Evolutionary conservation across 2,329 filamentous ascomycete species (phyloP).

Genomic region (Calonectria fujianensis): DNA sequence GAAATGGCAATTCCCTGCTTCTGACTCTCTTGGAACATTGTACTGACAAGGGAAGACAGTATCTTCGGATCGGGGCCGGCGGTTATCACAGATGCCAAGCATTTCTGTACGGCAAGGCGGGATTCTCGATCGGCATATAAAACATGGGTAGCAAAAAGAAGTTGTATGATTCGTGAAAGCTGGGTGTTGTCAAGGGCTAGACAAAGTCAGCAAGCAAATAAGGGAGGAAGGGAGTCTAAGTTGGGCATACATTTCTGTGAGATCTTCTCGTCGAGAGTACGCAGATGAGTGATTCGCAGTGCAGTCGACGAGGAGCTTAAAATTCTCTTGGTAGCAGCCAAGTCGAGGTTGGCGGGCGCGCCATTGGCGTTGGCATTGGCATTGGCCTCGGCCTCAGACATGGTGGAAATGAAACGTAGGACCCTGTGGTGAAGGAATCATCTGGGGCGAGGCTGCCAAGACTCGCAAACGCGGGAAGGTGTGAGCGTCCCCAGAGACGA

Average conservation of each 20-base stretch:
- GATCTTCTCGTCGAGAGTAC: constrained; percentile 74
- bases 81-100: constrained; percentile 81
- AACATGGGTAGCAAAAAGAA: constrained; percentile 91
- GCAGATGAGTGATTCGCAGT: constrained; percentile 72
- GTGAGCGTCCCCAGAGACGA: constrained; percentile 23
- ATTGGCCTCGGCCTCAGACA: constrained; percentile 64
- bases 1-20: constrained; percentile 86
- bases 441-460: constrained; percentile 60
- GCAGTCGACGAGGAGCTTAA: constrained; percentile 78
- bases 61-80: constrained; percentile 72
- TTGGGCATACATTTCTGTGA: constrained; percentile 69
- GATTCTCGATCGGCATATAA: constrained; percentile 91
- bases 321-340: constrained; percentile 68
- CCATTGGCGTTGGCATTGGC: constrained; percentile 70
- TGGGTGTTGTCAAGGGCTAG: constrained; percentile 69
- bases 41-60: constrained; percentile 79
- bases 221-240: constrained; percentile 26
- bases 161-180: constrained; percentile 75
- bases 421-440: constrained; percentile 55
- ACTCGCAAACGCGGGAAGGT: constrained; percentile 46
- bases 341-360: constrained; percentile 66
- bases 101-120: constrained; percentile 87
- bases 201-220: constrained; percentile 45
- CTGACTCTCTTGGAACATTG: constrained; percentile 81
- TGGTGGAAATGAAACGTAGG: constrained; percentile 54